Evolutionary conservation across 139 green algal genomes (phyloP), one percentile per base, ranked within the genome.

Genomic region (Chara braunii): DNA sequence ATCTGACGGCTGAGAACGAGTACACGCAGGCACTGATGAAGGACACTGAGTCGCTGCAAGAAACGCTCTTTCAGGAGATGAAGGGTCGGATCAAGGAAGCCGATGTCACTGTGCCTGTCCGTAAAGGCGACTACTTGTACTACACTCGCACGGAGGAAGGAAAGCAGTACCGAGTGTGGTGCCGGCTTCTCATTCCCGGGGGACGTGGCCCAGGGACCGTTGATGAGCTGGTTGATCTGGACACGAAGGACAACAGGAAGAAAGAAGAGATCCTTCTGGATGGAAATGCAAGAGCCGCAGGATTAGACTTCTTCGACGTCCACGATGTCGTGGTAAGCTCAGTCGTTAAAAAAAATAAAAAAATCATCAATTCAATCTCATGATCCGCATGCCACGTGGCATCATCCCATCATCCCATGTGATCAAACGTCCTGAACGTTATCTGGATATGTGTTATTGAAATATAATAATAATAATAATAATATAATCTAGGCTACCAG

Each of bases 31-130:
- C 81, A 1, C 80, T 84, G 9, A 59, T 96, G 78, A 82, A 84
- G 0, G 84, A 92, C 65, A 94, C 88, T 1, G 80, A 88, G 73
- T 40, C 53, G 26, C 58, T 94, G 61, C 86, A 94, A 71, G 74
- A 89, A 37, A 11, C 30, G 52, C 81, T 96, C 58, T 94, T 87
- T 77, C 52, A 69, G 26, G 90, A 96, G 79, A 91, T 96, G 88
- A 42, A 85, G 2, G 82, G 45, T 0, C 64, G 85, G 26, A 95
- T 95, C 61, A 68, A 95, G 69, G 90, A 96, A 75, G 86, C 74
- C 0, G 89, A 96, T 58, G 33, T 73, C 43, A 76, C 42, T 31
- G 81, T 69, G 9, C 78, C 85, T 78, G 31, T 66, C 11, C 69
- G 85, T 60, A 68, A 86, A 54, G 60, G 74, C 3, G 55, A 51